Evolutionary conservation across 495 filamentous ascomycete species (phyloP).

Genomic region (Tetracladium setigerum): DNA sequence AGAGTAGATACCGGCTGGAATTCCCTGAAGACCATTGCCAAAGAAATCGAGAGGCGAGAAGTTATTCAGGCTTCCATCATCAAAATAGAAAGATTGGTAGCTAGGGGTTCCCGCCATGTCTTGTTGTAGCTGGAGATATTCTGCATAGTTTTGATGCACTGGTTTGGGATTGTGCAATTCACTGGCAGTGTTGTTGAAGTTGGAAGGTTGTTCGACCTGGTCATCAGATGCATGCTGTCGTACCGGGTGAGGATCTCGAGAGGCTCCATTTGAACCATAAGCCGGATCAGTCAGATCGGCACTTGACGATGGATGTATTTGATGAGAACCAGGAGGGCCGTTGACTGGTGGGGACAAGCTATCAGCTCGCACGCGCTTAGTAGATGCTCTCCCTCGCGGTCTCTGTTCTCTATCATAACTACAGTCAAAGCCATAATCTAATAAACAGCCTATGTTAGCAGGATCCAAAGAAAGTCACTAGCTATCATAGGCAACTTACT

Average conservation of each 20-base stretch:
- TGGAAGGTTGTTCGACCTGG: neutral
- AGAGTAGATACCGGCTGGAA: neutral
- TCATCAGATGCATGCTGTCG: too few species aligned
- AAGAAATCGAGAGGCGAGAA: neutral
- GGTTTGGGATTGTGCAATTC: neutral
- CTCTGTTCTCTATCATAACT: slow-evolving; percentile 7
- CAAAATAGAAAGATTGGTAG: slow-evolving; percentile 1
- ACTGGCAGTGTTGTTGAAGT: neutral
- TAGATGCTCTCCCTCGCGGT: slow-evolving; percentile 2
- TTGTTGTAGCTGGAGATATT: slow-evolving; percentile 2
- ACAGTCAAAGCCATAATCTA: slow-evolving; percentile 5
- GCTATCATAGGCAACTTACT: neutral
- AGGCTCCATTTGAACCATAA: neutral
- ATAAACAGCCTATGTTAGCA: neutral
- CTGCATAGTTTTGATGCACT: neutral
- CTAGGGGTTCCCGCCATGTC: neutral
- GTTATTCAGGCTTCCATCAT: neutral
- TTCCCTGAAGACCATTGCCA: neutral
- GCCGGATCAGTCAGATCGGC: neutral
- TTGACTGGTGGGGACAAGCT: neutral
- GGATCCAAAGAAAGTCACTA: neutral
- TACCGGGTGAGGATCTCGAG: too few species aligned
- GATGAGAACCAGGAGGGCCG: neutral
- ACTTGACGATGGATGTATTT: neutral
- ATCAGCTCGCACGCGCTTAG: slow-evolving; percentile 2